These are phyloP conservation scores for Helicocarpus griseus DNA, from an alignment of 2,329 filamentous ascomycete species.

Conservation along the genomic window DNA sequence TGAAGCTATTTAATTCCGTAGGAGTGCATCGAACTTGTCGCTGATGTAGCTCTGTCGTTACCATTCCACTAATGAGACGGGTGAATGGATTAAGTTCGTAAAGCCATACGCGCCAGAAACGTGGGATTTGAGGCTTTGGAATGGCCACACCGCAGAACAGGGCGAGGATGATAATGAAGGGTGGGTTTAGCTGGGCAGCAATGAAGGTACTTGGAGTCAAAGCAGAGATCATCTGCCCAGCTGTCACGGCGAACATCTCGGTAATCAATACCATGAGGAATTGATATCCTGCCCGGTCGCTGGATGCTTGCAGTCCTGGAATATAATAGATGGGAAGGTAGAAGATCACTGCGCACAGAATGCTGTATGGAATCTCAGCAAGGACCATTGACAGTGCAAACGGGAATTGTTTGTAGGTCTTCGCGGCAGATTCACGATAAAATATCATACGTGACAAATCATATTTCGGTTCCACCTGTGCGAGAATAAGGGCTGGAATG, in stretches of 20 bases:
- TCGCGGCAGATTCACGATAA: slow-evolving; percentile 75
- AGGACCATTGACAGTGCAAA: slow-evolving; percentile 71
- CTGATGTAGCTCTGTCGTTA: slow-evolving; percentile 25
- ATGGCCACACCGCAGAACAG: slow-evolving; percentile 51
- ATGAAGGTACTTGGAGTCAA: slow-evolving; percentile 65
- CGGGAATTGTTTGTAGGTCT: slow-evolving; percentile 73
- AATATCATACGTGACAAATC: slow-evolving; percentile 70
- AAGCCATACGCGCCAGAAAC: slow-evolving; percentile 77
- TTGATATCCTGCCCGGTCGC: slow-evolving; percentile 67
- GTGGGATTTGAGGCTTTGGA: slow-evolving; percentile 47
- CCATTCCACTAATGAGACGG: slow-evolving; percentile 41
- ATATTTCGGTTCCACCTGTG: slow-evolving; percentile 77
- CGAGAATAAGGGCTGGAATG: slow-evolving; percentile 70
- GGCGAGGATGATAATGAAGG: slow-evolving; percentile 63
- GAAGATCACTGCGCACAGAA: slow-evolving; percentile 71
- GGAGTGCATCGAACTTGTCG: slow-evolving; percentile 23
- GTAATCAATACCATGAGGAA: slow-evolving; percentile 79
- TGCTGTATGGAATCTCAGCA: slow-evolving; percentile 74
- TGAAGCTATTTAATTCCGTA: slow-evolving; percentile 24
- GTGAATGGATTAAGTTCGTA: slow-evolving; percentile 59
- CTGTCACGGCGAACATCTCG: slow-evolving; percentile 72
- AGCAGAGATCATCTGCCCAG: slow-evolving; percentile 67
- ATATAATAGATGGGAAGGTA: slow-evolving; percentile 80
- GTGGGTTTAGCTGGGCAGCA: slow-evolving; percentile 61
- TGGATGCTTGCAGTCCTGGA: slow-evolving; percentile 57